These are phyloP conservation scores for Sarocladiaceae sp. DNA, from an alignment of 2,329 filamentous ascomycete genomes.

Conservation along the genomic window DNA sequence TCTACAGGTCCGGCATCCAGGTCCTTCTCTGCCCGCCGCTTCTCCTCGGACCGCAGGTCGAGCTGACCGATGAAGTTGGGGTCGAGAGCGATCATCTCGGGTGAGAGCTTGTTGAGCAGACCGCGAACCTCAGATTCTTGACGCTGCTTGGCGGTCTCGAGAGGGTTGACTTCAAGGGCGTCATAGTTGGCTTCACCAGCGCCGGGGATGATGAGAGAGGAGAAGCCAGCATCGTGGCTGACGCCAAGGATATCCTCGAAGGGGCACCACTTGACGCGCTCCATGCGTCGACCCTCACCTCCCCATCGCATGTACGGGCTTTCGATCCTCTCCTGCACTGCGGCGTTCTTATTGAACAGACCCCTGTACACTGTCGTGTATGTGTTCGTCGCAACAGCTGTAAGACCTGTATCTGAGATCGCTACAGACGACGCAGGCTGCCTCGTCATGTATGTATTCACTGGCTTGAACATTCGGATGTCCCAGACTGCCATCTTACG, in stretches of 20 bases:
- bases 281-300: slow-evolving; percentile 73
- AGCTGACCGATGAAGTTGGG: slow-evolving; percentile 87
- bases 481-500: slow-evolving; percentile 94
- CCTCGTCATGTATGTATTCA: slow-evolving; percentile 80
- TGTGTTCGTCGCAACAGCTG: slow-evolving; percentile 87
- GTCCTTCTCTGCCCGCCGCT: slow-evolving; percentile 70
- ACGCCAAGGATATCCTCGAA: slow-evolving; percentile 90
- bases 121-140: slow-evolving; percentile 87
- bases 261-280: slow-evolving; percentile 84
- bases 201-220: slow-evolving; percentile 82
- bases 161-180: slow-evolving; percentile 87
- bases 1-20: slow-evolving; percentile 62
- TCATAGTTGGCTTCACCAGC: slow-evolving; percentile 98
- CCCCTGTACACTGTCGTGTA: slow-evolving; percentile 86
- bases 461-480: slow-evolving; percentile 86
- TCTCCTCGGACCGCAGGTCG: slow-evolving; percentile 72
- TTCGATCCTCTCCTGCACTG: slow-evolving; percentile 71
- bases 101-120: slow-evolving; percentile 88
- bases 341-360: slow-evolving; percentile 67
- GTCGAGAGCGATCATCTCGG: slow-evolving; percentile 94
- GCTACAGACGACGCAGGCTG: slow-evolving; percentile 76
- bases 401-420: slow-evolving; percentile 83
- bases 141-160: slow-evolving; percentile 86
- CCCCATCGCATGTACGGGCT: slow-evolving; percentile 93
- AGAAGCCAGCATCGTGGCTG: slow-evolving; percentile 79